Base-by-base conservation (phyloP, 2,329 filamentous ascomycete genomes). In the Curvularia spicifera region DNA sequence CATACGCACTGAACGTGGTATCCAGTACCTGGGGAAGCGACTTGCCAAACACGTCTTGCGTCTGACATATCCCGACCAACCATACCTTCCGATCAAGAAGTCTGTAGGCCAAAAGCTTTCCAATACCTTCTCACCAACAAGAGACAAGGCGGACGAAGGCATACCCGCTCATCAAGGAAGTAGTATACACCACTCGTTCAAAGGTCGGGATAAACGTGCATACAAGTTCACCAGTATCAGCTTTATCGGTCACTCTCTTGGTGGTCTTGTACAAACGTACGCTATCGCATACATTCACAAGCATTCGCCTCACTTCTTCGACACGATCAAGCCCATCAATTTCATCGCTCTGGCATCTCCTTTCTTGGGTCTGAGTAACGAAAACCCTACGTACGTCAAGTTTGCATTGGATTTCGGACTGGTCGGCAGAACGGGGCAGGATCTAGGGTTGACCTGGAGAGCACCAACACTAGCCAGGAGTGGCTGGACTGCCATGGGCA, bases 281-380 rank as follows among this genome's bases (percentile, higher is more conserved):
- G 94, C 94, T 2, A 89, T 98, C 57, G 94, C 93, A 8, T 98
- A 98, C 74, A 96, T 98, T 45, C 91, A 97, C 69, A 97, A 97
- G 73, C 93, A 98, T 75, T 96, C 92, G 0, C 94, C 94, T 1
- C 81, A 89, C 9, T 98, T 98, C 75, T 98, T 98, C 69, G 85
- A 93, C 49, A 80, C 87, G 5, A 96, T 97, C 68, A 85, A 87
- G 63, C 94, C 94, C 0, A 82, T 97, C 74, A 97, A 97, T 73
- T 98, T 98, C 71, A 89, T 98, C 64, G 84, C 90, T 28, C 80
- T 98, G 66, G 93, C 94, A 15, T 89, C 93, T 0, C 94, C 94
- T 0, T 92, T 97, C 65, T 80, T 98, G 1, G 94, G 94, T 0
- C 81, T 98, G 37, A 98, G 94, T 76, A 97, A 99, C 74, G 95